phyloP scores from a whole-genome alignment of 495 filamentous ascomycete species.

The Polyplosphaeria fusca region DNA sequence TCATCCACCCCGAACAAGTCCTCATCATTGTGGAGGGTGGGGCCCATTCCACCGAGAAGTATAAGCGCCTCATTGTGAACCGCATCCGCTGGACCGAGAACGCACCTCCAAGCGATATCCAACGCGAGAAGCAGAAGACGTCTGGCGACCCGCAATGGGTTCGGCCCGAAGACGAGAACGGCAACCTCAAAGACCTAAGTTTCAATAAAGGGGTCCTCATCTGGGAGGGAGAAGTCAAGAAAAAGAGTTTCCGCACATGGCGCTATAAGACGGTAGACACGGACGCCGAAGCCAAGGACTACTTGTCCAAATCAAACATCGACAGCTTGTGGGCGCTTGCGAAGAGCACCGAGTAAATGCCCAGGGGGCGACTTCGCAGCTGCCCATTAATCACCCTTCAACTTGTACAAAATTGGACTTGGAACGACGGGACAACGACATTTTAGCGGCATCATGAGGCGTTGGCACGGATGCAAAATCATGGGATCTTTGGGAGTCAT shows the following conservation, averaged over 20 bases:
- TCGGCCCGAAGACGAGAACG: conserved; percentile 68
- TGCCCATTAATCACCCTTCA: too few relatives aligned
- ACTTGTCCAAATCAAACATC: conserved; percentile 75
- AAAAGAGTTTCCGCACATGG: conserved; percentile 79
- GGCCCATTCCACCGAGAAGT: conserved; percentile 69
- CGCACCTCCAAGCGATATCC: conserved; percentile 56
- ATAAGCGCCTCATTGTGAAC: conserved; percentile 86
- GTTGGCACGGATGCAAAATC: too few relatives aligned
- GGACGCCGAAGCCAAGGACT: conserved; percentile 80
- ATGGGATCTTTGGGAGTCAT: too few relatives aligned
- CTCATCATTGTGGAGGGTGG: conserved; percentile 92
- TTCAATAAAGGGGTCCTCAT: conserved; percentile 75
- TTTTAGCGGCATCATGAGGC: too few relatives aligned
- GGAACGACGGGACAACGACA: too few relatives aligned
- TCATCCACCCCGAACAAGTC: conserved; percentile 83
- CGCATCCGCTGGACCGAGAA: conserved; percentile 96
- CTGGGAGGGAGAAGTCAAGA: conserved; percentile 83
- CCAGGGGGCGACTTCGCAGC: too few relatives aligned
- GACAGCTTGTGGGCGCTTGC: conserved; percentile 96
- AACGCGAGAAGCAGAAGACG: conserved; percentile 59
- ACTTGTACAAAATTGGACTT: too few relatives aligned
- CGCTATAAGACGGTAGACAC: conserved; percentile 80
- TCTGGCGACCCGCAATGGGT: conserved; percentile 68
- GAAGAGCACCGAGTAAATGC: too few relatives aligned
- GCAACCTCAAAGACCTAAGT: conserved; percentile 73